Evolutionary conservation across 345 rosid genomes (phyloP).

Genomic region (Rhizophora mangle): DNA sequence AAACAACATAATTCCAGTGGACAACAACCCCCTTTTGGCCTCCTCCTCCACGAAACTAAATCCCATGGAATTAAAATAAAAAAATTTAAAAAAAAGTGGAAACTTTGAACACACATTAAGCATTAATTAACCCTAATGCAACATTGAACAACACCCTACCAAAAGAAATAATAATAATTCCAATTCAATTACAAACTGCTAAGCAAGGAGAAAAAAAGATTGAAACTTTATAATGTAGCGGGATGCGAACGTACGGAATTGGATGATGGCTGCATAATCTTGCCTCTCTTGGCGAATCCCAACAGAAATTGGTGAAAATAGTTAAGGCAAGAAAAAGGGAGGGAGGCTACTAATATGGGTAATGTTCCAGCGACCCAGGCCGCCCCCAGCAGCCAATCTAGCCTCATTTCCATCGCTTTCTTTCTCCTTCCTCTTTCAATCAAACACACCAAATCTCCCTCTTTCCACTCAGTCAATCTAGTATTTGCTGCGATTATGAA

Average conservation of each 20-base stretch:
- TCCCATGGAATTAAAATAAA: too few species aligned
- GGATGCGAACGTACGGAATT: neutral
- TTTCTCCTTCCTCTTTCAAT: neutral
- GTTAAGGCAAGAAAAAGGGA: constrained; percentile 2
- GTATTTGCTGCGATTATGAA: too few species aligned
- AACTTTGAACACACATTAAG: too few species aligned
- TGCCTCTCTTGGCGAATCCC: constrained; percentile 8
- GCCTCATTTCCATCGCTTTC: neutral
- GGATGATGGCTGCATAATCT: neutral
- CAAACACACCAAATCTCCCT: neutral
- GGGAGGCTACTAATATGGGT: constrained; percentile 15
- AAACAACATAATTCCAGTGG: neutral
- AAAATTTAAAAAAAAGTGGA: too few species aligned
- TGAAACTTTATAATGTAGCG: neutral
- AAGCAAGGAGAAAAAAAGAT: too few species aligned
- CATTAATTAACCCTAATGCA: too few species aligned
- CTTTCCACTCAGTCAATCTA: neutral
- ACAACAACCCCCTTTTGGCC: too few species aligned
- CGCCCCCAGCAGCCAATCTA: constrained; percentile 11
- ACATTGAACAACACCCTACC: too few species aligned
- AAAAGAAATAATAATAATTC: too few species aligned
- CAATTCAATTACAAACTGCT: too few species aligned
- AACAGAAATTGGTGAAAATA: constrained; percentile 1
- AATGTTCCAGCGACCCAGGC: constrained; percentile 12
- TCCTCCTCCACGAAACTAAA: too few species aligned